Evolutionary conservation across 208 protist genomes (phyloP).

Genomic region (Vickermania ingenoplastis): DNA sequence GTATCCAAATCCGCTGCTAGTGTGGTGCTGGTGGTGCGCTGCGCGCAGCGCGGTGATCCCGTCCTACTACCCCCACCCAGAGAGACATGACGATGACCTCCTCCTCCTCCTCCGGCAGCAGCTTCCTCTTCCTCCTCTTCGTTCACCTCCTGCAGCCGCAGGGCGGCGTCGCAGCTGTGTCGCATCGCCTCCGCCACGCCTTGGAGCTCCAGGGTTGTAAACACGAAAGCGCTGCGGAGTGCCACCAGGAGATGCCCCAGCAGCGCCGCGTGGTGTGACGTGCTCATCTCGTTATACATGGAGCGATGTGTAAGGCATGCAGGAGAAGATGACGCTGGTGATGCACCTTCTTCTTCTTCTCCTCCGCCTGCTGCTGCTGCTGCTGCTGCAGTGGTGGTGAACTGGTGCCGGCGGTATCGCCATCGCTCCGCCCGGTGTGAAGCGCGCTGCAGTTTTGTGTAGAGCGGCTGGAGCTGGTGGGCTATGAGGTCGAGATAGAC

Average conservation of each 20-base stretch:
- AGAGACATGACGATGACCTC: neutral
- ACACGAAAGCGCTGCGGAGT: neutral
- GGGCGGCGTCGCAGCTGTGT: neutral
- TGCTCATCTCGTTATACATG: neutral
- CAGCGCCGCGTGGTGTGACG: no score
- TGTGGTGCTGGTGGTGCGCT: neutral
- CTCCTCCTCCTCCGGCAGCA: neutral
- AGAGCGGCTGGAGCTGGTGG: neutral
- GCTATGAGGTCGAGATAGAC: neutral
- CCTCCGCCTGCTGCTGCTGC: neutral
- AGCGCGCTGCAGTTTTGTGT: neutral
- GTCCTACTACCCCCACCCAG: neutral
- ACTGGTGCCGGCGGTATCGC: neutral
- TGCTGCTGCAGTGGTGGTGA: neutral
- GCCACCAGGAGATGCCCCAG: neutral
- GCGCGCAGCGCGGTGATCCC: no score
- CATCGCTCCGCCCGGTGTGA: no score
- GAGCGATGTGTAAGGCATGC: no score
- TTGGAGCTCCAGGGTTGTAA: neutral
- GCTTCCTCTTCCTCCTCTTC: neutral
- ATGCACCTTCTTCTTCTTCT: constrained; percentile 1
- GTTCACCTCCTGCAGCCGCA: neutral
- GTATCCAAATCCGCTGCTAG: neutral
- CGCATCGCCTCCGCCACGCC: neutral
- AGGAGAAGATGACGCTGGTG: no score